These are phyloP conservation scores for Dendrocalamus sinicus DNA, from an alignment of 176 grass and related monocot species.

Conservation along the genomic window DNA sequence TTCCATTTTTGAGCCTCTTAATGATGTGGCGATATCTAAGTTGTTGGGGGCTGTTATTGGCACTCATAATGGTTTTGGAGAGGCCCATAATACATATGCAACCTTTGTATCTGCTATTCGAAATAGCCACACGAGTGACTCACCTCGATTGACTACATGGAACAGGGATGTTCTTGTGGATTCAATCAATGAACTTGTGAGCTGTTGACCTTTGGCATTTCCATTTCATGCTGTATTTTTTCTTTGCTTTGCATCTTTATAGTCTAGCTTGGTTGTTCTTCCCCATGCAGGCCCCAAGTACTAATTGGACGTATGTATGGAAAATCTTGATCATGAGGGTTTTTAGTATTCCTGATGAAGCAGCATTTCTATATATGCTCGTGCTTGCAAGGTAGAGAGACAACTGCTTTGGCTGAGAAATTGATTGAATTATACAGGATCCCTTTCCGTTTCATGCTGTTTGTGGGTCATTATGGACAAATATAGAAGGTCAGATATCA, in stretches of 20 bases:
- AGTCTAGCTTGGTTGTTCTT: conserved; percentile 41
- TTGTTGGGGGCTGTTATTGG: conserved; percentile 76
- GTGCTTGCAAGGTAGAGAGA: conserved; percentile 66
- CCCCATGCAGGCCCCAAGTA: conserved; percentile 41
- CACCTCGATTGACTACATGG: conserved; percentile 61
- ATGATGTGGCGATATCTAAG: conserved; percentile 74
- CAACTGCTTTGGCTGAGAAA: conserved; percentile 38
- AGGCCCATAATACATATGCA: conserved; percentile 58
- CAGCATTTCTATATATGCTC: conserved; percentile 66
- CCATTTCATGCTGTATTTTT: conserved; percentile 20
- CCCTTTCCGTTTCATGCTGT: conserved; percentile 86
- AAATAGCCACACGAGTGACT: conserved; percentile 58
- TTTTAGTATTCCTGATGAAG: conserved; percentile 78
- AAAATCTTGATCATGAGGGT: conserved; percentile 84
- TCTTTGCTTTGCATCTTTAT: conserved; percentile 32
- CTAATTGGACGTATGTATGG: conserved; percentile 81
- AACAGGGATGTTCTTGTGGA: conserved; percentile 71
- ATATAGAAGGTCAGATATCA: conserved; percentile 81
- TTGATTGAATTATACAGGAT: conserved; percentile 56
- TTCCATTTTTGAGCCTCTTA: conserved; percentile 73
- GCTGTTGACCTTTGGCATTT: conserved; percentile 38
- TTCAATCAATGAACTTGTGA: conserved; percentile 82
- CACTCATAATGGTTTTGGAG: conserved; percentile 62
- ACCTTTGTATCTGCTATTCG: conserved; percentile 66
- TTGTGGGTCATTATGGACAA: conserved; percentile 87